Percentiles rank a stretch among this genome's conserved stretches.
These are phyloP conservation scores for Paraphysoderma sedebokerense DNA, from an alignment of 371 early-diverging fungal species.

Conservation along the genomic window DNA sequence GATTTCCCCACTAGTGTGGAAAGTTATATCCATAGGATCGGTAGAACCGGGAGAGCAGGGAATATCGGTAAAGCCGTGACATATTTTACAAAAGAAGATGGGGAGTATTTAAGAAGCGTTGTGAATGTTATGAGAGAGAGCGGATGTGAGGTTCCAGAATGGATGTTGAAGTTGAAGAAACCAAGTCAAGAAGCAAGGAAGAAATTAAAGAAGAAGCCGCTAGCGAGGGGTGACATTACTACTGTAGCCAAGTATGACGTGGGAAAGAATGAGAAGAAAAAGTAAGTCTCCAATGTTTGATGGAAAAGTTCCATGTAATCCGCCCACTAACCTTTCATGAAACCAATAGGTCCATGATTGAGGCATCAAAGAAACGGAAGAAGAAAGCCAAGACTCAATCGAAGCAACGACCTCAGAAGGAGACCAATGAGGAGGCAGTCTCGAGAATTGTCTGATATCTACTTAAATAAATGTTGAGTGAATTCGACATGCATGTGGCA, in stretches of 20 bases:
- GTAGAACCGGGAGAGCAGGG: conserved; percentile 86
- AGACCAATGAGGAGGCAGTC: too few relatives aligned
- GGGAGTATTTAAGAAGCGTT: conserved; percentile 63
- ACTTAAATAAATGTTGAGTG: too few relatives aligned
- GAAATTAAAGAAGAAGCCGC: conserved; percentile 39
- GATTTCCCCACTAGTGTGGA: conserved; percentile 89
- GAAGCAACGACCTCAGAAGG: not conserved
- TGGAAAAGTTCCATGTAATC: too few relatives aligned
- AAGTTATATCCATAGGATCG: conserved; percentile 88
- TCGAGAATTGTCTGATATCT: too few relatives aligned
- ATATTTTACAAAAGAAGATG: conserved; percentile 86
- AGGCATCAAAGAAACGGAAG: not conserved
- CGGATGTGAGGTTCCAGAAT: conserved; percentile 90
- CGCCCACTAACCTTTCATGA: too few relatives aligned
- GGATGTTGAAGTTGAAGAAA: conserved; percentile 81
- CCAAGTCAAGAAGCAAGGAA: conserved; percentile 44
- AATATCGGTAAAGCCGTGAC: conserved; percentile 61
- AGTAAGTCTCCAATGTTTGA: conserved; percentile 11
- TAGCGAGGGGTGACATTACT: conserved; percentile 42
- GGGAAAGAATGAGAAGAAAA: conserved; percentile 34
- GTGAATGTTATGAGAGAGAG: conserved; percentile 92
- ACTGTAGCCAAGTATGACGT: conserved; percentile 43
- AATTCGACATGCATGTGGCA: too few relatives aligned
- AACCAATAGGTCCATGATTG: too few relatives aligned
- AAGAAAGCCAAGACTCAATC: not conserved